Evolutionary conservation across 164 flowering plant species (phyloP).

Genomic region (Paratinospora sagittata): DNA sequence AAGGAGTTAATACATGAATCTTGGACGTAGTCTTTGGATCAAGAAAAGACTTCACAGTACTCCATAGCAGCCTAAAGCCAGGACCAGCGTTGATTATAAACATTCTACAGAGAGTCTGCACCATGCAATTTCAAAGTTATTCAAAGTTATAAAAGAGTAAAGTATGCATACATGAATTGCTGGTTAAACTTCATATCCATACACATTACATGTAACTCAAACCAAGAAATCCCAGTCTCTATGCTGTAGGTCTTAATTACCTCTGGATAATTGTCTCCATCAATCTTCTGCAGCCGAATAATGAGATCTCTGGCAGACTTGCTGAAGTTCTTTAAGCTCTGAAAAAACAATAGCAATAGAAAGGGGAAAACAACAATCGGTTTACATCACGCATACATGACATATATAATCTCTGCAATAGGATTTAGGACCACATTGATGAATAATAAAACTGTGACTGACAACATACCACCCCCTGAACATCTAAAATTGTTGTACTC

Average conservation of each 20-base stretch:
- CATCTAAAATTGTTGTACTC: conserved; percentile 73
- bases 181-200: not conserved
- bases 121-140: conserved; percentile 7
- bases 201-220: not conserved
- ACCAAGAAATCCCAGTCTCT: not conserved
- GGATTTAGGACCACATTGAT: not conserved
- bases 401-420: not conserved
- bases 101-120: conserved; percentile 90
- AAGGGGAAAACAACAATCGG: not conserved
- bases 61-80: conserved; percentile 88
- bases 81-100: conserved; percentile 96
- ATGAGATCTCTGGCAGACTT: conserved; percentile 75
- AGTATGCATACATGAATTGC: not conserved
- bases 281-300: conserved; percentile 74
- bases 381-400: not conserved
- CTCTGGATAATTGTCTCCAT: conserved; percentile 89
- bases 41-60: conserved; percentile 79
- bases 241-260: conserved; percentile 24
- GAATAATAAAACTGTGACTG: not conserved
- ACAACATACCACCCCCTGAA: conserved; percentile 68
- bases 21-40: conserved; percentile 92
- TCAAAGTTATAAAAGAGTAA: conserved; percentile 7
- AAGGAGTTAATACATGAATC: conserved; percentile 54
- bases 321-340: conserved; percentile 60
- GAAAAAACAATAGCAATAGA: not conserved